Conservation (phyloP, 2,329 filamentous ascomycete genomes). For the Aspergillus fumigatus region DNA sequence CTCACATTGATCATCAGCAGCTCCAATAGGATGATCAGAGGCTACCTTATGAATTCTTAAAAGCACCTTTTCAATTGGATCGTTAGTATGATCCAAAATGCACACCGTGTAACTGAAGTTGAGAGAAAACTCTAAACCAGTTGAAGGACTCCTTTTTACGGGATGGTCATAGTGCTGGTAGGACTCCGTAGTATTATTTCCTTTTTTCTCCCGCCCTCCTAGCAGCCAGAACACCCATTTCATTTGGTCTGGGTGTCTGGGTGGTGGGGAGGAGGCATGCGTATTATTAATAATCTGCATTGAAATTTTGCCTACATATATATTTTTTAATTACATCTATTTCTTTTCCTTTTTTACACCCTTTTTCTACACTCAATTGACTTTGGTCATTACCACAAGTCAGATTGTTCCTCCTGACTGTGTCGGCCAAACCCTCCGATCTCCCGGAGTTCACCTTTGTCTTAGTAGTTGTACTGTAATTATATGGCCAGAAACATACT, state of each 20-base stretch:
- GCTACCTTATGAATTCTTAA: neutral
- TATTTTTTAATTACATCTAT: constrained; percentile 6
- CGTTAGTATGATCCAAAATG: neutral
- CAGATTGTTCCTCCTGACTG: neutral
- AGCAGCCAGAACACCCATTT: neutral
- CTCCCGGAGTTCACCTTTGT: neutral
- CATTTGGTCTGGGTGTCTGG: neutral
- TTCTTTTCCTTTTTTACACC: constrained; percentile 11
- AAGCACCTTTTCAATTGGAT: neutral
- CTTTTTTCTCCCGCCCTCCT: neutral
- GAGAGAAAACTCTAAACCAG: neutral
- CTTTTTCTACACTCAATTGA: neutral
- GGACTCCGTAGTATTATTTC: neutral
- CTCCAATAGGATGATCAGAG: neutral
- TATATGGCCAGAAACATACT: neutral
- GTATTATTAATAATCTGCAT: neutral
- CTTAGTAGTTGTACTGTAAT: neutral
- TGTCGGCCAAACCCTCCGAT: neutral
- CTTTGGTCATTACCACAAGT: neutral
- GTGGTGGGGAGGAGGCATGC: neutral
- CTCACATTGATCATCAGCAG: neutral
- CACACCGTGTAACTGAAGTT: neutral
- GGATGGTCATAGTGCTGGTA: neutral
- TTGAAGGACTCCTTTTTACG: neutral
- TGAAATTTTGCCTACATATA: neutral